Conservation (phyloP, 139 green algal genomes). For the Nannochloris sp. region DNA sequence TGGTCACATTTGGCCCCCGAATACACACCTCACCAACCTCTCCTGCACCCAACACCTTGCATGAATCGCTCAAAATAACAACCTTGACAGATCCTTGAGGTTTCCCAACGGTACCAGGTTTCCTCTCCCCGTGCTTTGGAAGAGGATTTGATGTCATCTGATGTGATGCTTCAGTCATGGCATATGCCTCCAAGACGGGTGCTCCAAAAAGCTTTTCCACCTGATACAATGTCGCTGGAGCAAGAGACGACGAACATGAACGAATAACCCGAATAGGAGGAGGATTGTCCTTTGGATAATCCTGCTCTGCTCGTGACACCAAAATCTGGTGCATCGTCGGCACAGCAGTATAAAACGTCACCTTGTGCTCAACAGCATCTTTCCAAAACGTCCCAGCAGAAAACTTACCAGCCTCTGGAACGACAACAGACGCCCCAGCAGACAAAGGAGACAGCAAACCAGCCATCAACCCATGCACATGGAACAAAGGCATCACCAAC, state of each 20-base stretch:
- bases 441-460: constrained; percentile 62
- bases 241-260: constrained; percentile 61
- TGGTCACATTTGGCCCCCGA: constrained; percentile 67
- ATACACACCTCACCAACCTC: constrained; percentile 72
- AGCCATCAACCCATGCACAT: constrained; percentile 83
- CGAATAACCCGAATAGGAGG: constrained; percentile 76
- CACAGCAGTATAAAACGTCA: constrained; percentile 74
- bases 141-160: constrained; percentile 80
- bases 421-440: constrained; percentile 46
- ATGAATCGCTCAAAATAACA: neutral
- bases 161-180: constrained; percentile 82
- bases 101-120: constrained; percentile 30
- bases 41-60: constrained; percentile 6
- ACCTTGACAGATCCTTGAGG: neutral
- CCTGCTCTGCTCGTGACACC: constrained; percentile 34
- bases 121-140: constrained; percentile 46
- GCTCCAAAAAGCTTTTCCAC: constrained; percentile 61
- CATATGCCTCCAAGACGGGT: constrained; percentile 79
- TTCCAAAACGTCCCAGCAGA: constrained; percentile 62
- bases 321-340: constrained; percentile 40
- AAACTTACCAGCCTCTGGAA: constrained; percentile 44
- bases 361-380: constrained; percentile 35
- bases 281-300: constrained; percentile 37
- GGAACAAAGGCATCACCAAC: constrained; percentile 84
- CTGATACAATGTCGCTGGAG: constrained; percentile 53